Conservation (phyloP, 371 early-diverging fungal genomes). For the Amoeboaphelidium occidentale region DNA sequence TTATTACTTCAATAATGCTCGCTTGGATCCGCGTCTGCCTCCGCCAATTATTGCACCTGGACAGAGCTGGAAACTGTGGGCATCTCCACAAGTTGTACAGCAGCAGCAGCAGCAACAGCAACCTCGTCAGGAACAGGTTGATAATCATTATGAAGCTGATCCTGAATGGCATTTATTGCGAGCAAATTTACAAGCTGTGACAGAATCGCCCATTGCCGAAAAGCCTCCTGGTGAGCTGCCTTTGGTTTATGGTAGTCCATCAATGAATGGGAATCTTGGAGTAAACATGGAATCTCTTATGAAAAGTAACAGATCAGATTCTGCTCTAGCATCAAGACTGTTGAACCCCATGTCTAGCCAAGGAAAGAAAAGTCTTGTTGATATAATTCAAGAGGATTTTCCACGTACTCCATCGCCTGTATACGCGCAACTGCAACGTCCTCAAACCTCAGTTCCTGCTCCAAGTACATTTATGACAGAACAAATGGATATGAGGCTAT, state of each 20-base stretch:
- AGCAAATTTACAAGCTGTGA: slow-evolving; percentile 8
- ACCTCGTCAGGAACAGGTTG: slow-evolving; percentile 5
- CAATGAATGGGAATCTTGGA: neutral
- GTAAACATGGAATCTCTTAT: neutral
- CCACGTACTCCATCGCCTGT: slow-evolving; percentile 66
- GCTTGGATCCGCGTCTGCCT: slow-evolving; percentile 20
- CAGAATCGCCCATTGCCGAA: slow-evolving; percentile 1
- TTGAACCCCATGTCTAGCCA: slow-evolving; percentile 2
- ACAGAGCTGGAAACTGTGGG: slow-evolving; percentile 20
- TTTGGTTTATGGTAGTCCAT: neutral
- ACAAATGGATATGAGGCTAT: neutral
- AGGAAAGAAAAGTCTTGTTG: slow-evolving; percentile 7
- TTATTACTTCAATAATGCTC: slow-evolving; percentile 19
- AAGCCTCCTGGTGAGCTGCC: neutral
- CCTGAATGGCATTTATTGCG: slow-evolving; percentile 6
- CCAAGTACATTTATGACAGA: slow-evolving; percentile 7
- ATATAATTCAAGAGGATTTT: slow-evolving; percentile 25
- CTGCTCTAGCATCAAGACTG: neutral
- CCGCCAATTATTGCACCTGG: slow-evolving; percentile 19
- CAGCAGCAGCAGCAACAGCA: slow-evolving; percentile 7
- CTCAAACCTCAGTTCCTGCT: slow-evolving; percentile 9
- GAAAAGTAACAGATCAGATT: neutral
- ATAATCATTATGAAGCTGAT: slow-evolving; percentile 6
- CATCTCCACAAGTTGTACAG: neutral
- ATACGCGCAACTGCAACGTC: slow-evolving; percentile 19